Conservation (phyloP, 495 filamentous ascomycete genomes). For the Penicillium mononematosum region DNA sequence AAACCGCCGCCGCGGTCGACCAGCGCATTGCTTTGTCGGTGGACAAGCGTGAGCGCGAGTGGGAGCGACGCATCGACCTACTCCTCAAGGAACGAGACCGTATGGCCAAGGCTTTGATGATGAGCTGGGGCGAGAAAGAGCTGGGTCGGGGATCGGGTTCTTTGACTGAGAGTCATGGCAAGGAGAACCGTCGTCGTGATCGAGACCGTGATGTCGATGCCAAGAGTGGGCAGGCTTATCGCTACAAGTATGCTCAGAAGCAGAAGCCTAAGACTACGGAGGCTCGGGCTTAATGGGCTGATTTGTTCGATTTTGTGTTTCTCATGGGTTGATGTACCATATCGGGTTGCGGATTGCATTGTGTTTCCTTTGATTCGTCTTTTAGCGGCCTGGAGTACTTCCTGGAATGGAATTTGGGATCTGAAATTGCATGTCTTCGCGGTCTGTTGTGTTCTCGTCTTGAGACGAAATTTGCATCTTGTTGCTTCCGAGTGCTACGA, state of each 20-base stretch:
- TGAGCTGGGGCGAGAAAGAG: slow-evolving; percentile 52
- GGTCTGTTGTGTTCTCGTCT: not conserved
- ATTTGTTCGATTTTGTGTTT: not conserved
- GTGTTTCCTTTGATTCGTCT: not conserved
- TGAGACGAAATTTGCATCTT: not conserved
- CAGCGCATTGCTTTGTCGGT: slow-evolving; percentile 44
- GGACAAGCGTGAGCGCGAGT: slow-evolving; percentile 51
- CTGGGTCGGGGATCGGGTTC: slow-evolving; percentile 27
- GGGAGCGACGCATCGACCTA: slow-evolving; percentile 50
- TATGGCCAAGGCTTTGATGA: slow-evolving; percentile 52
- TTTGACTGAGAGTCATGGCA: slow-evolving; percentile 26
- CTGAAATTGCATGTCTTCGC: not conserved
- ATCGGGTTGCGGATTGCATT: slow-evolving; percentile 1
- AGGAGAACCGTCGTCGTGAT: slow-evolving; percentile 28
- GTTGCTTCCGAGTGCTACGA: not conserved
- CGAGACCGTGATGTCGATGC: slow-evolving; percentile 20
- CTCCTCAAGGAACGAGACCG: slow-evolving; percentile 57
- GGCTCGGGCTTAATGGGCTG: slow-evolving; percentile 14
- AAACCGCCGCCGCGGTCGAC: slow-evolving; percentile 41
- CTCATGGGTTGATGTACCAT: slow-evolving; percentile 2
- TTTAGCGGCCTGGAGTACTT: not conserved
- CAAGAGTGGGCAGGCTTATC: slow-evolving; percentile 43
- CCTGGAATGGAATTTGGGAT: slow-evolving; percentile 5
- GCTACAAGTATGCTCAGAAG: slow-evolving; percentile 43
- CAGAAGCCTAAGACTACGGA: slow-evolving; percentile 22